phyloP scores from a whole-genome alignment of 768 basidiomycete genomes.

The Artomyces pyxidatus region DNA sequence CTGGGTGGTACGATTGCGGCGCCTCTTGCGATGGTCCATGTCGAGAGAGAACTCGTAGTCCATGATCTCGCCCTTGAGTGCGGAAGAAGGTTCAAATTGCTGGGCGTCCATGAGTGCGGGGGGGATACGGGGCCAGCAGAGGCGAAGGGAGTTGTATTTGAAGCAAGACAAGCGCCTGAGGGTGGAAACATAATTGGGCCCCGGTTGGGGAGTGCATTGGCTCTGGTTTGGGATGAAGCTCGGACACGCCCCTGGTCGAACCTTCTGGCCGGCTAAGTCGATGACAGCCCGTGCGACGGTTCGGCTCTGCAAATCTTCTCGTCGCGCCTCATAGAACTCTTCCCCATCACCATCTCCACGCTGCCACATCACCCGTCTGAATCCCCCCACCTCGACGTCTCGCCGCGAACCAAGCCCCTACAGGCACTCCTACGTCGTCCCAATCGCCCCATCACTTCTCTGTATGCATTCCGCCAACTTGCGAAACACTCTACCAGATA shows the following conservation, averaged over 20 bases:
- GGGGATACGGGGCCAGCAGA: constrained; percentile 10
- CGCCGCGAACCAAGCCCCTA: neutral
- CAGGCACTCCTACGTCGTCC: neutral
- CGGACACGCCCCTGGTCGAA: neutral
- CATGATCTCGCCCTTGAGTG: constrained; percentile 38
- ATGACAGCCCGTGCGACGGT: constrained; percentile 3
- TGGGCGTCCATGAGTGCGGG: constrained; percentile 22
- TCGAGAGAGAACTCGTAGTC: constrained; percentile 43
- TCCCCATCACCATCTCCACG: neutral
- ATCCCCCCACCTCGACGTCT: neutral
- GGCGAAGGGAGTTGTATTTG: constrained; percentile 9
- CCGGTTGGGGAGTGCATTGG: too few species aligned
- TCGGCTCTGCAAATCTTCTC: neutral
- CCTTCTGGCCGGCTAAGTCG: neutral
- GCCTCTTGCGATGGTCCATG: constrained; percentile 72
- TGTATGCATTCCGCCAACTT: too few species aligned
- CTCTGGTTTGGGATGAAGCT: neutral
- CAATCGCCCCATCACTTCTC: too few species aligned
- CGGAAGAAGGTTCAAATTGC: constrained; percentile 6
- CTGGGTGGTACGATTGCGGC: constrained; percentile 88
- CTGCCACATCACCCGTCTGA: neutral
- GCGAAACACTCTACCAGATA: neutral
- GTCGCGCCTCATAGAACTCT: too few species aligned
- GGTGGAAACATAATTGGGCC: too few species aligned
- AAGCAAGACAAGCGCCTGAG: neutral